Evolutionary conservation across 2,329 filamentous ascomycete species (phyloP).

Genomic region (Aspergillus persii): DNA sequence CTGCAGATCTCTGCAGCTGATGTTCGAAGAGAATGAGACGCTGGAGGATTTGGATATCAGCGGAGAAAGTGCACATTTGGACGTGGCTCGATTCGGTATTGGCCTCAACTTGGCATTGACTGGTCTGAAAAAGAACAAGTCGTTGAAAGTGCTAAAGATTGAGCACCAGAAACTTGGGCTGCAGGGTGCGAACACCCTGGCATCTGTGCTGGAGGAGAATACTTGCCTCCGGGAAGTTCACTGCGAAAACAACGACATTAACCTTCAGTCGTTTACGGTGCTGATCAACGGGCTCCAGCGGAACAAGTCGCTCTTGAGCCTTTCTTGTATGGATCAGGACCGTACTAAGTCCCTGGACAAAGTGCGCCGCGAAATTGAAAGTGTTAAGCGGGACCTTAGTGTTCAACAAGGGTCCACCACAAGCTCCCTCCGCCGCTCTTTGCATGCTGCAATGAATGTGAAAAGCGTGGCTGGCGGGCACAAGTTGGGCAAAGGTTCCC

Average conservation of each 20-base stretch:
- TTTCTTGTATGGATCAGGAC: conserved; percentile 64
- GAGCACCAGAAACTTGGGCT: conserved; percentile 68
- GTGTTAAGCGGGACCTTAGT: conserved; percentile 44
- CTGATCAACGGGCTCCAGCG: conserved; percentile 66
- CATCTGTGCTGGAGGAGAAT: conserved; percentile 66
- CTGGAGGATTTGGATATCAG: conserved; percentile 68
- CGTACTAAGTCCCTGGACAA: conserved; percentile 60
- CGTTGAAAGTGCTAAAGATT: conserved; percentile 61
- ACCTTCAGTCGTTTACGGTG: conserved; percentile 67
- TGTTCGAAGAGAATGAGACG: conserved; percentile 67
- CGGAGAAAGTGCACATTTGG: conserved; percentile 68
- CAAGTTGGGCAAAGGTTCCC: conserved; percentile 32
- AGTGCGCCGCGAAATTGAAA: conserved; percentile 56
- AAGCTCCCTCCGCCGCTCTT: conserved; percentile 43
- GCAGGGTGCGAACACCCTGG: conserved; percentile 66
- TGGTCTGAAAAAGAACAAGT: conserved; percentile 63
- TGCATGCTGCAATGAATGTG: conserved; percentile 41
- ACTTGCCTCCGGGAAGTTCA: conserved; percentile 62
- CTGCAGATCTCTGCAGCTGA: conserved; percentile 59
- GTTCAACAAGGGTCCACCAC: conserved; percentile 31
- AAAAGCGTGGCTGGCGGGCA: conserved; percentile 29
- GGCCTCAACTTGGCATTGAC: conserved; percentile 65
- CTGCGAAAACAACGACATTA: conserved; percentile 71
- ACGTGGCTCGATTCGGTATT: conserved; percentile 66
- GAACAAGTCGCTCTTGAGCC: conserved; percentile 61